Conservation (phyloP, 73 alveolate species). For the Effrenium voratum region DNA sequence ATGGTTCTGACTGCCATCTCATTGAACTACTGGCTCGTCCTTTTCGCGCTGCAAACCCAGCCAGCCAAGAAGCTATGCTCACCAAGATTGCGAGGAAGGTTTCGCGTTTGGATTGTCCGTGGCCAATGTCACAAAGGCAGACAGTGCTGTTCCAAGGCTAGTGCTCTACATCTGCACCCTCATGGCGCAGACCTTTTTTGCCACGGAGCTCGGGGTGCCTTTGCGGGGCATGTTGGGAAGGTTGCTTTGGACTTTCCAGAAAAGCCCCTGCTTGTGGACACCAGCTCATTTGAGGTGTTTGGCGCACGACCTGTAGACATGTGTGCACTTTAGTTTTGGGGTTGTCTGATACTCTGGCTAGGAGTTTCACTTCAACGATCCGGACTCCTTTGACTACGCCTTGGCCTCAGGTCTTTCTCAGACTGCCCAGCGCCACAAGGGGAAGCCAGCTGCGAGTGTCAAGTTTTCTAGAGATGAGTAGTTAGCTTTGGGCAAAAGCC, state of each 20-base stretch:
- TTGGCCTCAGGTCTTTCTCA: neutral
- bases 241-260: neutral
- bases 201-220: constrained; percentile 17
- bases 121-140: too few species aligned
- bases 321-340: neutral
- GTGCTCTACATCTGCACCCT: constrained; percentile 91
- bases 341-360: too few species aligned
- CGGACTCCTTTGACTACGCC: constrained; percentile 72
- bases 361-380: constrained; percentile 94
- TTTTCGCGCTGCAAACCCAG: constrained; percentile 14
- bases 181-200: constrained; percentile 88
- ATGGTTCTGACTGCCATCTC: constrained; percentile 90
- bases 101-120: too few species aligned
- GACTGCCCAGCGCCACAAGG: too few species aligned
- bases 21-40: constrained; percentile 82
- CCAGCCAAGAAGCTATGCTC: too few species aligned
- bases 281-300: neutral
- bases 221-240: neutral
- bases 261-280: neutral
- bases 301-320: neutral
- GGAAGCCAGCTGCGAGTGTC: too few species aligned
- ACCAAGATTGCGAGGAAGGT: too few species aligned
- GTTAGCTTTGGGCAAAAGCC: too few species aligned
- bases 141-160: constrained; percentile 55
- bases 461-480: too few species aligned